Percentiles rank a stretch among this genome's conserved stretches.
Conservation (phyloP, 163 green algal genomes). For the Chloroidium sp. region DNA sequence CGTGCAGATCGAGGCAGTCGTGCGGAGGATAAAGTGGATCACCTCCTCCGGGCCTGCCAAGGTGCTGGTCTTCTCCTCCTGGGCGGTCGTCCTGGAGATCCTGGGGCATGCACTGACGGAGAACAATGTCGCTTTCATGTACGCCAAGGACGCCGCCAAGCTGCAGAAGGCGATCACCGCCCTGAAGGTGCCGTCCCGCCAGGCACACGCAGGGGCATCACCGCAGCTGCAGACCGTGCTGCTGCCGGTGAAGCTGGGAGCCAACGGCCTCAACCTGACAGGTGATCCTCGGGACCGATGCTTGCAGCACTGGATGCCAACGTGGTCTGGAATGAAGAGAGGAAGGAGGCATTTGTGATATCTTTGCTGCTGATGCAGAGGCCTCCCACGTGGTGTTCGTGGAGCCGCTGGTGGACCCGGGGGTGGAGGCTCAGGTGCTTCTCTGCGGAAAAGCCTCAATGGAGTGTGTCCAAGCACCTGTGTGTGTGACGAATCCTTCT, state of each 20-base stretch:
- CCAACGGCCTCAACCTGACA: conserved; percentile 85
- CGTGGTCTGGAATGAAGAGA: too few species aligned
- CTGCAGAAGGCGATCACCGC: conserved; percentile 34
- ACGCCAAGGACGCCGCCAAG: conserved; percentile 32
- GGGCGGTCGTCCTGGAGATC: conserved; percentile 73
- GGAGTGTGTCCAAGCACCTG: conserved; percentile 14
- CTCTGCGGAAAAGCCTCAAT: conserved; percentile 17
- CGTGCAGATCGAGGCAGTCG: conserved; percentile 50
- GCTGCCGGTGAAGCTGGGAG: conserved; percentile 64
- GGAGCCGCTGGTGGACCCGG: conserved; percentile 77
- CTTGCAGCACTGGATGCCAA: too few species aligned
- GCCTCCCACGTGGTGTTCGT: conserved; percentile 82
- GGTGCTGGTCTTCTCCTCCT: conserved; percentile 81
- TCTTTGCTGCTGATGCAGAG: conserved; percentile 22
- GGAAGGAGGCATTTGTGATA: too few species aligned
- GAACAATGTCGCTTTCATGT: conserved; percentile 56
- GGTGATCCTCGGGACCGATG: conserved; percentile 1
- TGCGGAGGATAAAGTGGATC: conserved; percentile 56
- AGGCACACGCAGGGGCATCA: background rate
- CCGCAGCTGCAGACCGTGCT: conserved; percentile 53
- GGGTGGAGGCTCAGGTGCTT: conserved; percentile 60
- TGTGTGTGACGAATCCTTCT: too few species aligned
- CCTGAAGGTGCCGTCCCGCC: background rate
- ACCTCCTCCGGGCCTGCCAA: conserved; percentile 31
- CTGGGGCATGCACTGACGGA: conserved; percentile 56